Evolutionary conservation across 345 rosid genomes (phyloP).

Genomic region (Citrus medica): DNA sequence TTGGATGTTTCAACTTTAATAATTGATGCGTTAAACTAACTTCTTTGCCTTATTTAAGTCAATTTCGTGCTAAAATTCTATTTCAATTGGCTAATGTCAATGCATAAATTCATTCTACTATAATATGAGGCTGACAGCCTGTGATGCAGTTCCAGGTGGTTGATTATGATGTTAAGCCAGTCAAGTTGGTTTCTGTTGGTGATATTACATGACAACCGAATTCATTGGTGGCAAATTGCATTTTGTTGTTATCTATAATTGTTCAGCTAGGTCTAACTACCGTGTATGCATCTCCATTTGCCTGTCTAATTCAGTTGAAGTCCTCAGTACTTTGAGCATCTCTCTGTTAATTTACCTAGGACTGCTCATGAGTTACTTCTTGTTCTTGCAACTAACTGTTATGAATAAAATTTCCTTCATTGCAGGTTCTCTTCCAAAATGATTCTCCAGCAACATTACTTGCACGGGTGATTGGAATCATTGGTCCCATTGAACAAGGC

Average conservation of each 20-base stretch:
- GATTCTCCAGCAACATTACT: conserved; percentile 96
- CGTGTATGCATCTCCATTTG: not conserved
- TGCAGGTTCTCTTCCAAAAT: conserved; percentile 95
- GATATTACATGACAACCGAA: not conserved
- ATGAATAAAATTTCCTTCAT: conserved; percentile 5
- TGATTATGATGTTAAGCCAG: not conserved
- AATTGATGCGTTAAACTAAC: not conserved
- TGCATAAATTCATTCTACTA: not conserved
- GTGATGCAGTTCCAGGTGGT: not conserved
- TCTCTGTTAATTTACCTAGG: not conserved
- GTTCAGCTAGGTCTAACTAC: not conserved
- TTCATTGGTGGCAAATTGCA: not conserved
- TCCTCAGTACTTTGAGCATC: not conserved
- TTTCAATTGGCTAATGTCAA: not conserved
- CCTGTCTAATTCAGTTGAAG: not conserved
- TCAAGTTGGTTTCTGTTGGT: not conserved
- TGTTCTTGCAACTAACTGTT: not conserved
- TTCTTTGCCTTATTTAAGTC: not conserved
- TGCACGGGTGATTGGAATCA: conserved; percentile 87
- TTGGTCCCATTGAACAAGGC: conserved; percentile 67
- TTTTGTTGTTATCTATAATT: not conserved
- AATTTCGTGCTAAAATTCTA: not conserved
- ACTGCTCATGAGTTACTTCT: not conserved
- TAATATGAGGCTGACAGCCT: not conserved
- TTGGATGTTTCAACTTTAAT: not conserved